Conservation (phyloP, 2,329 filamentous ascomycete species). For the Didymella lethalis region DNA sequence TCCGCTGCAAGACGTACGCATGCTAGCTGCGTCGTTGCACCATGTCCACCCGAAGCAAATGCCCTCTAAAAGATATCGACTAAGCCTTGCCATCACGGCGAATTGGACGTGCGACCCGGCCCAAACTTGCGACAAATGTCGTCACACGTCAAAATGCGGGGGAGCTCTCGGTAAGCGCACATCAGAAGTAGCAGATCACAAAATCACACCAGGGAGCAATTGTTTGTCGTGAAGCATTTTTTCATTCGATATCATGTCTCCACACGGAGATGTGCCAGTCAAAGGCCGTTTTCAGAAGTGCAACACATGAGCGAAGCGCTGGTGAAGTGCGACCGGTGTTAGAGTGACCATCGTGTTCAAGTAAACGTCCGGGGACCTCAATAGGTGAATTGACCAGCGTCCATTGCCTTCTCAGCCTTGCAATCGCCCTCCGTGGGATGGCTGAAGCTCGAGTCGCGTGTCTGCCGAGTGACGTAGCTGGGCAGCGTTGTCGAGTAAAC, state of each 20-base stretch:
- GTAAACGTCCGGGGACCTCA: constrained; percentile 47
- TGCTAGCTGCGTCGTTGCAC: too few relatives aligned
- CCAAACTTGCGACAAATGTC: background rate
- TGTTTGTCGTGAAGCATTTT: constrained; percentile 49
- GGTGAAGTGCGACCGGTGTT: constrained; percentile 43
- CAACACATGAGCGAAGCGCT: constrained; percentile 22
- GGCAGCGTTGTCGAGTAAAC: constrained; percentile 34
- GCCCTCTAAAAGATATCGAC: too few relatives aligned
- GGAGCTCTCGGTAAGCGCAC: constrained; percentile 24
- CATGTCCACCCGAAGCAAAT: too few relatives aligned
- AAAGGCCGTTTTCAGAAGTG: constrained; percentile 44
- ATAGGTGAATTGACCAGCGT: constrained; percentile 47
- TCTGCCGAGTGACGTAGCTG: constrained; percentile 37
- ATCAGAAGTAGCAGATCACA: constrained; percentile 24
- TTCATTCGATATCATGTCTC: constrained; percentile 46
- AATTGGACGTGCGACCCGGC: background rate
- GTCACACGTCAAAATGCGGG: constrained; percentile 22
- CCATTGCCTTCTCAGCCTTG: constrained; percentile 40
- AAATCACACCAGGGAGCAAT: constrained; percentile 8
- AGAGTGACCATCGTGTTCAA: constrained; percentile 48
- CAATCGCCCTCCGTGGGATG: constrained; percentile 34
- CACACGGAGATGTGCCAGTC: constrained; percentile 48
- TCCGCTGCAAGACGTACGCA: background rate
- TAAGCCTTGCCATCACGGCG: background rate
- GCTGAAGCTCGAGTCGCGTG: constrained; percentile 39